Conservation (phyloP, 1,284 basidiomycete species). For the Sporisorium sorghi region DNA sequence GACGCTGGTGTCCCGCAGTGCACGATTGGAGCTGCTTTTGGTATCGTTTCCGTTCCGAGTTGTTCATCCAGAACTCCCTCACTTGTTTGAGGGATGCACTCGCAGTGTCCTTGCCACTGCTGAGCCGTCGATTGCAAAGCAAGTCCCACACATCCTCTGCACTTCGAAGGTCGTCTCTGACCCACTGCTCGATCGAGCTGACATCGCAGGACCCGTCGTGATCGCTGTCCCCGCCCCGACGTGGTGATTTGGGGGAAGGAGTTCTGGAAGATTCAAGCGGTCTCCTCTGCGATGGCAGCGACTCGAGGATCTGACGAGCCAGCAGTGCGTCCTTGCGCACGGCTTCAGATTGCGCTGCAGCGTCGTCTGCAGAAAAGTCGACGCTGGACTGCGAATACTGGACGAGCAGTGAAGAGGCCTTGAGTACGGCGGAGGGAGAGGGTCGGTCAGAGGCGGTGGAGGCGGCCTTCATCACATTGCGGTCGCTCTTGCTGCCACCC, state of each 20-base stretch:
- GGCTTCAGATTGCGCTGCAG: not conserved
- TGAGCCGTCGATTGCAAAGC: slow-evolving; percentile 24
- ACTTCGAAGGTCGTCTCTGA: slow-evolving; percentile 10
- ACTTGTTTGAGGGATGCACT: slow-evolving; percentile 1
- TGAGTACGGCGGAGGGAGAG: slow-evolving; percentile 27
- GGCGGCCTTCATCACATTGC: slow-evolving; percentile 18
- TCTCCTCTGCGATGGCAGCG: slow-evolving; percentile 31
- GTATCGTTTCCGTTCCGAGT: slow-evolving; percentile 26
- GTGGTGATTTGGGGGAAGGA: slow-evolving; percentile 11
- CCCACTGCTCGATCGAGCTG: slow-evolving; percentile 35
- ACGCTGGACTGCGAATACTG: slow-evolving; percentile 7
- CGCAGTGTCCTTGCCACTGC: not conserved
- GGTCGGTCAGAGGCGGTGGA: slow-evolving; percentile 23
- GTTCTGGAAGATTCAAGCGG: slow-evolving; percentile 4
- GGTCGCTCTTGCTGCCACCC: slow-evolving; percentile 7
- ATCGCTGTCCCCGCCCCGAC: slow-evolving; percentile 10
- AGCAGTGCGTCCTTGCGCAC: slow-evolving; percentile 2
- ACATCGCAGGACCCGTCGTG: slow-evolving; percentile 22
- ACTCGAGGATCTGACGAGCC: slow-evolving; percentile 24
- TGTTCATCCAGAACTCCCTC: slow-evolving; percentile 50
- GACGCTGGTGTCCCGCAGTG: slow-evolving; percentile 10
- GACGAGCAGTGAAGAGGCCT: slow-evolving; percentile 32
- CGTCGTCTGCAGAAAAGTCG: not conserved
- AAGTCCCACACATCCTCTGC: slow-evolving; percentile 49
- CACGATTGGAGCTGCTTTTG: slow-evolving; percentile 26